phyloP scores from a whole-genome alignment of 2,329 filamentous ascomycete species.

The Aspergillus candidus region DNA sequence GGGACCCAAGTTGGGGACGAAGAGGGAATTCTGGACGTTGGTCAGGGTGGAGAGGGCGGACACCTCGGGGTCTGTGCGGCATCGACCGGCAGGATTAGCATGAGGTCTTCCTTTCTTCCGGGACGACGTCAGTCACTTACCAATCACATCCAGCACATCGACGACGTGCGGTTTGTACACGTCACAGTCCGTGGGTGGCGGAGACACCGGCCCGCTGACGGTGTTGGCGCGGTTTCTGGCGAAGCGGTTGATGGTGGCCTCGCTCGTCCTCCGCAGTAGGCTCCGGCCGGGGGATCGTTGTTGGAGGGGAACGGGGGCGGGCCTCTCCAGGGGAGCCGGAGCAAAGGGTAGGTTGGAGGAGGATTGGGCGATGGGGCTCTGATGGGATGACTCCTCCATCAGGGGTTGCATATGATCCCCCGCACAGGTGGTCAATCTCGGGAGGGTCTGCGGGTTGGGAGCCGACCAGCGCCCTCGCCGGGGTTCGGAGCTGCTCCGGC shows the following conservation, averaged over 20 bases:
- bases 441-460: constrained; percentile 15
- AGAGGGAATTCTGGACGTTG: constrained; percentile 85
- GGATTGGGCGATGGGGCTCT: constrained; percentile 9
- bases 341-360: constrained; percentile 7
- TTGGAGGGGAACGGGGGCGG: not conserved
- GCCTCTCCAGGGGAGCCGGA: not conserved
- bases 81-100: not conserved
- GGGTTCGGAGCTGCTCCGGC: constrained; percentile 39
- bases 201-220: constrained; percentile 18
- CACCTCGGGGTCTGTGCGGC: constrained; percentile 66
- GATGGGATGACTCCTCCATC: constrained; percentile 27
- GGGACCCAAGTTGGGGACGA: constrained; percentile 72
- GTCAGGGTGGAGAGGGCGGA: constrained; percentile 76
- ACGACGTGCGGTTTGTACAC: constrained; percentile 60
- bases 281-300: constrained; percentile 13
- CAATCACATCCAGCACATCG: constrained; percentile 62
- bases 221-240: constrained; percentile 31
- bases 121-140: constrained; percentile 39
- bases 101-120: not conserved
- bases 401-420: constrained; percentile 26
- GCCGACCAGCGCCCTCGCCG: constrained; percentile 30
- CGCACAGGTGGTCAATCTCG: constrained; percentile 18
- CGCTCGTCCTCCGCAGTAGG: constrained; percentile 29
- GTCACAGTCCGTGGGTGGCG: constrained; percentile 6
- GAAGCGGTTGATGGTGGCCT: constrained; percentile 25